Percentiles rank a stretch among this genome's conserved stretches.
These are phyloP conservation scores for Rhizopus sp. DNA, from an alignment of 371 early-diverging fungal genomes.

Conservation along the genomic window DNA sequence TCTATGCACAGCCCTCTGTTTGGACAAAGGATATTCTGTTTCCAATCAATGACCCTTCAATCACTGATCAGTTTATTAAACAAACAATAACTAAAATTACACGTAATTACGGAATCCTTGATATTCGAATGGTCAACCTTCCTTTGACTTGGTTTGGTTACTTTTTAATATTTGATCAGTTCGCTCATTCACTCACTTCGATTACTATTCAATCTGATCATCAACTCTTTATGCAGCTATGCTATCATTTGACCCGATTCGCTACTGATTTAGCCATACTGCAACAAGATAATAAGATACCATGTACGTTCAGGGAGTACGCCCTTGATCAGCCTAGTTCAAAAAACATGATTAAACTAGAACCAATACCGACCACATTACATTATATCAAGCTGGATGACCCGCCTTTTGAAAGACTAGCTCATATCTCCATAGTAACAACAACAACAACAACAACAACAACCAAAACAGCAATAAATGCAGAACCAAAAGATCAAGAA, in stretches of 20 bases:
- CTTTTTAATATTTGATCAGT: constrained; percentile 47
- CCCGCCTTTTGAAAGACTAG: constrained; percentile 45
- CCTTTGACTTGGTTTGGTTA: constrained; percentile 41
- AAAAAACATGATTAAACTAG: background rate
- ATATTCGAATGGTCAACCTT: constrained; percentile 30
- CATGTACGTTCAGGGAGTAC: constrained; percentile 46
- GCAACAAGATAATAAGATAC: constrained; percentile 41
- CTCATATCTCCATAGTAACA: constrained; percentile 20
- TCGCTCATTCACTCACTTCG: constrained; percentile 41
- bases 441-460: background rate
- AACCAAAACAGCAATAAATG: too few species aligned
- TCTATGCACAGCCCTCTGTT: constrained; percentile 33
- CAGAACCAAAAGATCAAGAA: constrained; percentile 9
- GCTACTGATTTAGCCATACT: constrained; percentile 40
- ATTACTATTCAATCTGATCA: constrained; percentile 28
- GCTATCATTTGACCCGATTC: constrained; percentile 36
- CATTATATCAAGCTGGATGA: constrained; percentile 33
- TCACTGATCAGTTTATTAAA: constrained; percentile 39
- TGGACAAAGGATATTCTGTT: constrained; percentile 41
- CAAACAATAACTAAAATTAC: constrained; percentile 36
- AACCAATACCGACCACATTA: background rate
- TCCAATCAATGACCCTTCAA: constrained; percentile 26
- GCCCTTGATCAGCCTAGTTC: constrained; percentile 11
- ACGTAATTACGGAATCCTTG: constrained; percentile 38
- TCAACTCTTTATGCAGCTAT: constrained; percentile 19